Conservation (phyloP, 2,329 filamentous ascomycete species). For the Trichophyton mentagrophytes region DNA sequence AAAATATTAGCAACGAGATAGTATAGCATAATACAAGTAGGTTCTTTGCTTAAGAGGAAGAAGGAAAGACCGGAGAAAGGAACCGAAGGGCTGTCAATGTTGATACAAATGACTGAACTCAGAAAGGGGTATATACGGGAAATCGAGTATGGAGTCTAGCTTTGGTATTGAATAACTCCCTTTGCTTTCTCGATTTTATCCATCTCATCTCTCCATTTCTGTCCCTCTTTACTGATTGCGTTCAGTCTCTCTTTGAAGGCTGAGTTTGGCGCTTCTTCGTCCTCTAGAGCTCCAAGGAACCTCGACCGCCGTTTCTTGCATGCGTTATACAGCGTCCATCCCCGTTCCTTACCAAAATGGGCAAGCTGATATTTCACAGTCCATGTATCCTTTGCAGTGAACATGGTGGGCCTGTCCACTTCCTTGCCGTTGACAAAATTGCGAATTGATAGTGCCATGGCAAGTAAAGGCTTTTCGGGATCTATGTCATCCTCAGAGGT, state of each 20-base stretch:
- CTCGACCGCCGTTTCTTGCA: slow-evolving; percentile 45
- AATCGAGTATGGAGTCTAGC: background rate
- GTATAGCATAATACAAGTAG: background rate
- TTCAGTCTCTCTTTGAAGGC: slow-evolving; percentile 22
- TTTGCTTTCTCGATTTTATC: slow-evolving; percentile 39
- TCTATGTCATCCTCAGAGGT: background rate
- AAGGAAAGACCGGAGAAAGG: background rate
- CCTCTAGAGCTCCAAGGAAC: slow-evolving; percentile 28
- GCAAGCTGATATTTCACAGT: slow-evolving; percentile 63
- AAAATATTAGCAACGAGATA: background rate
- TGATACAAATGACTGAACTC: background rate
- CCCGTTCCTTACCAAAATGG: slow-evolving; percentile 42
- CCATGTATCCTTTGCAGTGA: slow-evolving; percentile 47
- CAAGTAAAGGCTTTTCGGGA: slow-evolving; percentile 39
- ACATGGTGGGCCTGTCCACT: slow-evolving; percentile 46
- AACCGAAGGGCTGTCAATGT: background rate
- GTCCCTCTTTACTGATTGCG: slow-evolving; percentile 43
- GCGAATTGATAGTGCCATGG: slow-evolving; percentile 57
- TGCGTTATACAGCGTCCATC: slow-evolving; percentile 42
- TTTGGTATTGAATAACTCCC: slow-evolving; percentile 20
- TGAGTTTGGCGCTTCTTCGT: slow-evolving; percentile 29
- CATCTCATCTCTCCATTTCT: slow-evolving; percentile 44
- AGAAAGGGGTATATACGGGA: background rate
- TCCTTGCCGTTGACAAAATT: slow-evolving; percentile 58
- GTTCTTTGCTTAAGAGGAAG: background rate